phyloP scores from a whole-genome alignment of 2,329 filamentous ascomycete species.

The Fusarium zealandicum region DNA sequence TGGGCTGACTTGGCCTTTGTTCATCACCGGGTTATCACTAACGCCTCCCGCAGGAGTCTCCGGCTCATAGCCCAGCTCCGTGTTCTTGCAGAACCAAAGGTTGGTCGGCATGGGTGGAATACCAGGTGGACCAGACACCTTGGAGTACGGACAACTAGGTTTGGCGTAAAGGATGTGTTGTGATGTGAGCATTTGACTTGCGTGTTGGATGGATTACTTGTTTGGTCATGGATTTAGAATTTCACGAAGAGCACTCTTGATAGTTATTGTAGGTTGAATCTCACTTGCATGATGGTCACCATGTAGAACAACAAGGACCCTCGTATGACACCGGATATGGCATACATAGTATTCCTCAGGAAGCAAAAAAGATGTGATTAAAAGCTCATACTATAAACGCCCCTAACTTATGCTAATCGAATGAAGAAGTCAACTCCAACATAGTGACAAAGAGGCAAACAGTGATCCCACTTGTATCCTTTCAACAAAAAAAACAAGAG shows the following conservation, averaged over 20 bases:
- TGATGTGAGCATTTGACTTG: conserved; percentile 2
- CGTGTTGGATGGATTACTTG: neutral
- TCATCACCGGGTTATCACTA: neutral
- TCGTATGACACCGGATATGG: no score
- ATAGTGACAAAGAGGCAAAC: neutral
- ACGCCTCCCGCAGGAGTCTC: neutral
- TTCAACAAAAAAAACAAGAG: conserved; percentile 24
- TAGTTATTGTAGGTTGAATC: no score
- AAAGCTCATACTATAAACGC: conserved; percentile 43
- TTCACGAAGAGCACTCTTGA: neutral
- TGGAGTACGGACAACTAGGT: conserved; percentile 8
- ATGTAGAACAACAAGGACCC: no score
- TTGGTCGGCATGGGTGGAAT: neutral
- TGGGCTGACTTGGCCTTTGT: neutral
- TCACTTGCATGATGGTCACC: no score
- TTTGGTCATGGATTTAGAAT: neutral
- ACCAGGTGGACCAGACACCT: conserved; percentile 38
- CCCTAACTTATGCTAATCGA: conserved; percentile 37
- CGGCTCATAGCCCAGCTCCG: neutral
- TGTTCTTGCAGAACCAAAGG: neutral
- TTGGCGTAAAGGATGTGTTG: conserved; percentile 33
- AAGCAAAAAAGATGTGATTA: conserved; percentile 38
- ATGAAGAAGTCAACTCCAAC: conserved; percentile 30
- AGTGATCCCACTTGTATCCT: conserved; percentile 25
- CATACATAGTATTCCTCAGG: neutral